Evolutionary conservation across 352 stramenopile genomes (phyloP).

Genomic region (Phytopythium delawarense): DNA sequence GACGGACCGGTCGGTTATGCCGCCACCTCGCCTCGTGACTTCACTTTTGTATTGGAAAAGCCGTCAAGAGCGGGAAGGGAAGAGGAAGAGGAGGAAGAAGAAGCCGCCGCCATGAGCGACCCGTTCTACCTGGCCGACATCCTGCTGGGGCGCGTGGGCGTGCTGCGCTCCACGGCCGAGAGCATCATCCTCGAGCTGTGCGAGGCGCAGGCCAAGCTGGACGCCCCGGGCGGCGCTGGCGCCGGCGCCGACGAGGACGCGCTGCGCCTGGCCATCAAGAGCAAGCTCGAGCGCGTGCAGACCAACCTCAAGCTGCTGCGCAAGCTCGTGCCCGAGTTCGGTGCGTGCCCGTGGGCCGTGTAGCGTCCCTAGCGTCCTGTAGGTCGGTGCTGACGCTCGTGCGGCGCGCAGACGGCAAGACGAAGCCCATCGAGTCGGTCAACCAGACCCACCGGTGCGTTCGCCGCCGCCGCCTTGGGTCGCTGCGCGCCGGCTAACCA

Average conservation of each 20-base stretch:
- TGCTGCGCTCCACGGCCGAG: slow-evolving; percentile 79
- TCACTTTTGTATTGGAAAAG: neutral
- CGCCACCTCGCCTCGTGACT: neutral
- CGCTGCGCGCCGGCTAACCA: no score
- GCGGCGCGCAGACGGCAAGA: slow-evolving; percentile 66
- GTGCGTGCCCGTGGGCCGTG: slow-evolving; percentile 21
- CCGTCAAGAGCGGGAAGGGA: no score
- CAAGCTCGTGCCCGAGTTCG: slow-evolving; percentile 81
- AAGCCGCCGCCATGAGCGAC: slow-evolving; percentile 53
- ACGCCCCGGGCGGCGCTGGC: slow-evolving; percentile 15
- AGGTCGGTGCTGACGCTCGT: neutral
- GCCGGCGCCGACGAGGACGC: slow-evolving; percentile 42
- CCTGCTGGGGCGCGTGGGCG: slow-evolving; percentile 73
- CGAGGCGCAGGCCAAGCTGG: slow-evolving; percentile 63
- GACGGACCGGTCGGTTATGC: neutral
- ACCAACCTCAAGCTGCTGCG: slow-evolving; percentile 83
- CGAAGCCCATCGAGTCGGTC: slow-evolving; percentile 81
- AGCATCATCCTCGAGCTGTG: slow-evolving; percentile 84
- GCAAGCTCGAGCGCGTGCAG: slow-evolving; percentile 82
- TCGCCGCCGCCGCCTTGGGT: neutral
- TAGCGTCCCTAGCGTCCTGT: neutral
- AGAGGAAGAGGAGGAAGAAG: neutral
- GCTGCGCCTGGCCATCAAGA: slow-evolving; percentile 77
- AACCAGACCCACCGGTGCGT: slow-evolving; percentile 73
- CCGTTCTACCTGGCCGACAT: slow-evolving; percentile 87